Base-by-base conservation (phyloP, 306 rosid species). In the Ceratonia siliqua region DNA sequence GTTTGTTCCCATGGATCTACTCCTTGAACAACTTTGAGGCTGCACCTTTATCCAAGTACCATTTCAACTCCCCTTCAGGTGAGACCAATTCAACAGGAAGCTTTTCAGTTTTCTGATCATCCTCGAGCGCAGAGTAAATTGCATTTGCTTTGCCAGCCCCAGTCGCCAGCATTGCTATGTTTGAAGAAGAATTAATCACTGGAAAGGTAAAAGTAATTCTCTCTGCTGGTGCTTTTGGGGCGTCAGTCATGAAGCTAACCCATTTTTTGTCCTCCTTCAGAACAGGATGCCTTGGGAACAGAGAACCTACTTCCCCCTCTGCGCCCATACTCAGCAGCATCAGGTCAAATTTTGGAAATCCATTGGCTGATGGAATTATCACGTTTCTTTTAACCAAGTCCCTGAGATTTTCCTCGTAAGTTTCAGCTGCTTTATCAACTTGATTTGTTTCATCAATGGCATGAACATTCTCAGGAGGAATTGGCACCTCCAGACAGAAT, bases 21-120 rank as follows among this genome's bases (percentile, higher is more conserved):
- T 61, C 14, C 48, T 68, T 43, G 17, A 58, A 88, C 73, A 88
- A 87, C 86, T 81, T 90, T 0, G 90, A 84, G 81, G 93, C 96
- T 5, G 96, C 96, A 76, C 62, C 86, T 65, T 81, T 87, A 62
- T 90, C 96, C 70, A 90, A 64, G 78, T 87, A 89, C 91, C 91
- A 89, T 15, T 78, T 83, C 74, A 89, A 68, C 64, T 68, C 83
- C 5, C 85, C 91, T 62, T 85, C 49, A 9, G 91, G 87, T 11
- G 82, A 73, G 68, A 89, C 87, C 76, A 68, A 39, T 72, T 83
- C 84, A n/a, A 20, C 91, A 66, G 94, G 94, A 71, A 89, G 72
- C 28, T 83, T 62, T 0, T 61, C 82, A 5, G 81, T 59, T 45
- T 71, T 70, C 22, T 79, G 72, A 14, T 64, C 10, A 20, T 77